These are phyloP conservation scores for Peniophora sp. DNA, from an alignment of 1,284 basidiomycete genomes.

Conservation along the genomic window DNA sequence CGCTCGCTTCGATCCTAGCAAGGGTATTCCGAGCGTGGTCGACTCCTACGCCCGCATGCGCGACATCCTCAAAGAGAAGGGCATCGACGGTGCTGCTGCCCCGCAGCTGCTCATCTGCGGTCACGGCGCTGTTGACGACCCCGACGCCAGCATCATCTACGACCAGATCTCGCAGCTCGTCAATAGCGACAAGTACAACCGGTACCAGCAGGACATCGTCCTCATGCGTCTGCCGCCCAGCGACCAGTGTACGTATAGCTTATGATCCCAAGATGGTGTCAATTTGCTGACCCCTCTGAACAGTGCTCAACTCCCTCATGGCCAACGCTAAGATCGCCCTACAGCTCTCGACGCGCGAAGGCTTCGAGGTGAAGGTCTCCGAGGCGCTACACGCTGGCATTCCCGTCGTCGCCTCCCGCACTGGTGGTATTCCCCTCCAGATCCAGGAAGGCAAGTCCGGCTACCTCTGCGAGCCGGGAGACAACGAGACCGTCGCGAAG, in stretches of 20 bases:
- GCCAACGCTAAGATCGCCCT: conserved; percentile 69
- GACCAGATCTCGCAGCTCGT: conserved; percentile 64
- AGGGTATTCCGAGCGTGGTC: conserved; percentile 76
- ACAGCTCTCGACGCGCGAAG: conserved; percentile 78
- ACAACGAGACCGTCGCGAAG: conserved; percentile 65
- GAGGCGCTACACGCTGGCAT: conserved; percentile 82
- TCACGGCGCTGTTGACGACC: conserved; percentile 83
- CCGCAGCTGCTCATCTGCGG: conserved; percentile 82
- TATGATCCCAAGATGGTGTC: neutral
- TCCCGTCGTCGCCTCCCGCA: conserved; percentile 72
- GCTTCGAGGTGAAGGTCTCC: conserved; percentile 90
- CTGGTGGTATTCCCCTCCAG: conserved; percentile 86
- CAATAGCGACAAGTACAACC: conserved; percentile 37
- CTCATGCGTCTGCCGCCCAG: conserved; percentile 76
- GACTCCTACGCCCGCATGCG: conserved; percentile 79
- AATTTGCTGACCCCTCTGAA: neutral
- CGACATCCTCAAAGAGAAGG: conserved; percentile 41
- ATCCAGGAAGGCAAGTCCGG: conserved; percentile 79
- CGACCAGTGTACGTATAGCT: conserved; percentile 56
- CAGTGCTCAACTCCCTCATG: conserved; percentile 74
- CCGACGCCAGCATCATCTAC: conserved; percentile 81
- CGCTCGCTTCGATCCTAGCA: conserved; percentile 74
- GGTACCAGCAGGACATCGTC: conserved; percentile 60
- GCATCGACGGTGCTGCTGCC: conserved; percentile 41
- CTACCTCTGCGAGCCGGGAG: conserved; percentile 67